Evolutionary conservation across 2,329 filamentous ascomycete species (phyloP).

Genomic region (Fragosphaeria purpurea): DNA sequence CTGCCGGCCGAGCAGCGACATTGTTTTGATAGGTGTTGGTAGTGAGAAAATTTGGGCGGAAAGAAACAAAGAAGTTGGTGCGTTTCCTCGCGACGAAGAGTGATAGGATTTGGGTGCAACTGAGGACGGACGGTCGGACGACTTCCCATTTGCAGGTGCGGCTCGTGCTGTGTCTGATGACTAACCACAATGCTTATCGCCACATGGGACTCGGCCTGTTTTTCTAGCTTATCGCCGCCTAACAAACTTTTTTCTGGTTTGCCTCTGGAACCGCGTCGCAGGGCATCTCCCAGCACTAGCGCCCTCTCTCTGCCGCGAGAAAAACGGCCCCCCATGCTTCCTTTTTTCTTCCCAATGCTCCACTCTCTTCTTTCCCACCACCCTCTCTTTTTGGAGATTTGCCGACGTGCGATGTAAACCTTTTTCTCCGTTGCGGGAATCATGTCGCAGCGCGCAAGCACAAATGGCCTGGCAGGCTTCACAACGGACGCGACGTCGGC

Average conservation of each 20-base stretch:
- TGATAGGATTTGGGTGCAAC: not conserved
- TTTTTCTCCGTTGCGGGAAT: not conserved
- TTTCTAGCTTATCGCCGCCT: too few species aligned
- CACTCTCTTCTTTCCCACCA: not conserved
- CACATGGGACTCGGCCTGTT: too few species aligned
- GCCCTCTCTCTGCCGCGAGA: too few species aligned
- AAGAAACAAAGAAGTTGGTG: too few species aligned
- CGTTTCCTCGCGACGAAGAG: not conserved
- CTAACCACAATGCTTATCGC: too few species aligned
- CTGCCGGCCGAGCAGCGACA: constrained; percentile 15
- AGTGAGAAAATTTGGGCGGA: too few species aligned
- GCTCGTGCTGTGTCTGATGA: too few species aligned
- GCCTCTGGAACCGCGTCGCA: not conserved
- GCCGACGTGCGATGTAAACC: constrained; percentile 4
- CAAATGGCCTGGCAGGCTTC: constrained; percentile 6
- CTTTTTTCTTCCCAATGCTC: not conserved
- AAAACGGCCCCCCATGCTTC: too few species aligned
- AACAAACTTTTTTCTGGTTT: not conserved
- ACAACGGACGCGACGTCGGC: not conserved
- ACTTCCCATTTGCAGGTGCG: too few species aligned
- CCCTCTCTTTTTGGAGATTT: not conserved
- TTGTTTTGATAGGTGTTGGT: not conserved
- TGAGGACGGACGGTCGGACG: too few species aligned
- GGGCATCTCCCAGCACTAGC: too few species aligned
- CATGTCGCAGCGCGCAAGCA: constrained; percentile 10